Evolutionary conservation across 2,329 filamentous ascomycete genomes (phyloP), one percentile per base, ranked within the genome.

Genomic region (Elsinoe ampelina): DNA sequence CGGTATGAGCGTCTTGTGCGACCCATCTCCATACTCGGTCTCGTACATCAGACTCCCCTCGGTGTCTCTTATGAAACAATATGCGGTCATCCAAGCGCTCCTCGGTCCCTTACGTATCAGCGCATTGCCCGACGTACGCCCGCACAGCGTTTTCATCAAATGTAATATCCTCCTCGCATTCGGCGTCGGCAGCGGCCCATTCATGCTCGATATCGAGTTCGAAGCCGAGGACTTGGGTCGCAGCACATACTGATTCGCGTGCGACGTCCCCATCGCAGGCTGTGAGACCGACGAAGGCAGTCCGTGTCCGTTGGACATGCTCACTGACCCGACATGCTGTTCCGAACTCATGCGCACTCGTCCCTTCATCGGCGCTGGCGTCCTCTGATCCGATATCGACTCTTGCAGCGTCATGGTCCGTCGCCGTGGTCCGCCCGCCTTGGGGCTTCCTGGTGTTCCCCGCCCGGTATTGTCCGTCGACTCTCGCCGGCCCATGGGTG

Each of bases 51-150:
- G 72, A 62, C 82, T 84, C 2, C 86, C 87, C 58, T 80, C 81
- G 47, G 88, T 84, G 58, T 89, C 85, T 60, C 91, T 85, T 60
- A 93, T 88, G 65, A 84, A 89, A 66, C 85, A 87, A 60, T 85
- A 80, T n/a, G 87, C 87, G 34, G 77, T 71, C 58, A 79, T 77
- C 88, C 88, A 93, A 1, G 78, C 75, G 13, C 78, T 81, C 20
- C 75, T 74, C 12, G 77, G 75, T 36, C 82, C 81, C 42, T 77
- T 76, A 63, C 86, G 82, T 66, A 88, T 92, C 61, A 88, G 84
- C 30, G 90, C 77, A 62, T 85, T 83, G 57, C 88, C 88, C 64
- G 83, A 84, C 87, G 92, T 93, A 62, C 84, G 80, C 26, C 89
- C 88, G 65, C 85, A 86, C 5, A 89, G 74, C 20, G 80, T 84